Evolutionary conservation across 371 early-diverging fungal genomes (phyloP), one percentile per base, ranked within the genome.

Genomic region (Mortierella sp.): DNA sequence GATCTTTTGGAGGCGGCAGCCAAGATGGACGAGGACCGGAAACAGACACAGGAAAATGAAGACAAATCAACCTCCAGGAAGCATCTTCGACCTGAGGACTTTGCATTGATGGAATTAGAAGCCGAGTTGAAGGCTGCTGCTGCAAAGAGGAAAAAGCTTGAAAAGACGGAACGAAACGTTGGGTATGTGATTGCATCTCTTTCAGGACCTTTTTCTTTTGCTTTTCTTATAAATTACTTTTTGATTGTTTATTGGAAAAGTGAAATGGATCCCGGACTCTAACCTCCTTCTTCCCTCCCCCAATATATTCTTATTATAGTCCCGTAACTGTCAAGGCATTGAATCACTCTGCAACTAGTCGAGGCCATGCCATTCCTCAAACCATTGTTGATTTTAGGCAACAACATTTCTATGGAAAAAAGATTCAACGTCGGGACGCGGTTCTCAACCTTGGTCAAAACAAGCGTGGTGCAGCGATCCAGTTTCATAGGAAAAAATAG

Each of bases 281-380:
- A 19, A 53, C 9, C 21, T 7, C 23, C 1, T 53, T 53, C 12
- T 53, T n/a, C n/a, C n/a, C n/a, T n/a, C n/a, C n/a, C n/a, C n/a
- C n/a, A n/a, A 9, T 53, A 37, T 44, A 43, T 30, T 52, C n/a
- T 50, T 30, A 4, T 26, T 6, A 0, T 71, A 79, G 80, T 43
- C 80, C 80, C 23, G 80, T 79, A 6, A 79, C 80, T 1, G 80
- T 79, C 48, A 79, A 79, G 67, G 80, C 73, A 1, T n/a, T 79
- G 52, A 72, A 79, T 11, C 58, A 73, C 46, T 79, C 74, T 11
- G 37, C 47, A 0, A 12, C 73, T 50, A 70, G 73, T 55, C 65
- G 70, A 56, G 80, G 80, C 43, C 80, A 73, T 23, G 67, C 80
- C 9, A 64, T 79, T 45, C 73, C 73, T 19, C 70, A 79, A 15